Evolutionary conservation across 495 filamentous ascomycete species (phyloP).

Genomic region (Choiromyces venosus): DNA sequence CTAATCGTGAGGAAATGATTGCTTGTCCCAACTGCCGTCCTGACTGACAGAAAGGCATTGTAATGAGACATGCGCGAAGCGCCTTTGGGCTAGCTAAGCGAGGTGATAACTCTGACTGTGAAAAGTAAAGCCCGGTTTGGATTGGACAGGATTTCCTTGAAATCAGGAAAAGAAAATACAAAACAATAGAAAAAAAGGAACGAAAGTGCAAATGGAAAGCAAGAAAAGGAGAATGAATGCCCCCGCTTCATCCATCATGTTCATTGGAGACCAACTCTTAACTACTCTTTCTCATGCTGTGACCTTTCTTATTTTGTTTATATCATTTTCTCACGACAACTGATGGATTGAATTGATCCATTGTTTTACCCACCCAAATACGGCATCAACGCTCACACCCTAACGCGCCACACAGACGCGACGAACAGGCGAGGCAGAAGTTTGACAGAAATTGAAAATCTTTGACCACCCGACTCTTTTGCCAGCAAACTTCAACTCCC

Average conservation of each 20-base stretch:
- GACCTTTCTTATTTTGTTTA: not conserved
- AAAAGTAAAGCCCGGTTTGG: not conserved
- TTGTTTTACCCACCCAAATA: too few species aligned
- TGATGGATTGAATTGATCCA: not conserved
- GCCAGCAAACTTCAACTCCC: not conserved
- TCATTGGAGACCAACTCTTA: not conserved
- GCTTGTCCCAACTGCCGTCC: too few species aligned
- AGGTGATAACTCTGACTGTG: not conserved
- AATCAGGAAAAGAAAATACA: not conserved
- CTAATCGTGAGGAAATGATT: not conserved
- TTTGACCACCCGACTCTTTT: not conserved
- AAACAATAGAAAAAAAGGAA: constrained; percentile 1
- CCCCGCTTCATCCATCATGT: not conserved
- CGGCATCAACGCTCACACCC: not conserved
- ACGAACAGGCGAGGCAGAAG: not conserved
- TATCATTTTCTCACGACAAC: not conserved
- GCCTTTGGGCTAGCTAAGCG: not conserved
- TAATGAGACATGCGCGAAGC: not conserved
- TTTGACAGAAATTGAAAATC: not conserved
- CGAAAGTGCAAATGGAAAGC: not conserved
- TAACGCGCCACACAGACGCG: not conserved
- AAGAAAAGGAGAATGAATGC: not conserved
- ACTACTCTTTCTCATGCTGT: not conserved
- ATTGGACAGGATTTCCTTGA: not conserved
- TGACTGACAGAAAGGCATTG: not conserved